Evolutionary conservation across 2,329 filamentous ascomycete genomes (phyloP).

Genomic region (Achaetomium macrosporum): DNA sequence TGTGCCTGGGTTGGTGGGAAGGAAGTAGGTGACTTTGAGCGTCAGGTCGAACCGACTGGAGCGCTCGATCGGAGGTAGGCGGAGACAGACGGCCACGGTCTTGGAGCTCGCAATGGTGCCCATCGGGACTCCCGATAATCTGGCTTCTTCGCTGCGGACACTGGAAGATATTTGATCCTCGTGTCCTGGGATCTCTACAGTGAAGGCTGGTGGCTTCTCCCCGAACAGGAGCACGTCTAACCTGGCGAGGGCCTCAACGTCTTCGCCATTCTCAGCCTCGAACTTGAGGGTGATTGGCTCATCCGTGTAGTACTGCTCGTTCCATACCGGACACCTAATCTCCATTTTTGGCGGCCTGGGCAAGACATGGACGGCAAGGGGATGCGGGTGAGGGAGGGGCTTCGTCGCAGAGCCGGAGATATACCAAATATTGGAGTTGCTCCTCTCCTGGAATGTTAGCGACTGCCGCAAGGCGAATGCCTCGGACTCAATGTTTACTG

Average conservation of each 20-base stretch:
- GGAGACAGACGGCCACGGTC: slow-evolving; percentile 40
- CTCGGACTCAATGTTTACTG: slow-evolving; percentile 56
- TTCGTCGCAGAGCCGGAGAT: slow-evolving; percentile 38
- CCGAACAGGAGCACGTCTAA: slow-evolving; percentile 65
- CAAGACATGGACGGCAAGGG: slow-evolving; percentile 62
- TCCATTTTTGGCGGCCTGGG: slow-evolving; percentile 91
- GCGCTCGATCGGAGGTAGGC: slow-evolving; percentile 44
- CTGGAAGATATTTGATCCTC: slow-evolving; percentile 18
- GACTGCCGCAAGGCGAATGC: slow-evolving; percentile 63
- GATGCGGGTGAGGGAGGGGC: slow-evolving; percentile 42
- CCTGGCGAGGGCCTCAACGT: slow-evolving; percentile 66
- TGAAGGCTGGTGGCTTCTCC: slow-evolving; percentile 43
- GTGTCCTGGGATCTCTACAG: slow-evolving; percentile 29
- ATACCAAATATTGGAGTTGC: slow-evolving; percentile 45
- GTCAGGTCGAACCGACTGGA: slow-evolving; percentile 61
- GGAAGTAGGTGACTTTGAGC: slow-evolving; percentile 68
- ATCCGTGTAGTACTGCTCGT: slow-evolving; percentile 76
- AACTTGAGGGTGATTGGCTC: slow-evolving; percentile 66
- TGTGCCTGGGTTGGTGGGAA: slow-evolving; percentile 73
- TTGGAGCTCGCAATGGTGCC: slow-evolving; percentile 44
- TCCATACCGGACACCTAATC: slow-evolving; percentile 57
- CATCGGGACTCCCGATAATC: slow-evolving; percentile 37
- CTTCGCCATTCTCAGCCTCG: slow-evolving; percentile 74
- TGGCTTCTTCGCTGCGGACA: slow-evolving; percentile 36
- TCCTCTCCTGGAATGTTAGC: slow-evolving; percentile 43